Evolutionary conservation across 352 stramenopile species (phyloP), one percentile per base, ranked within the genome.

Genomic region (Phytophthora chlamydospora): DNA sequence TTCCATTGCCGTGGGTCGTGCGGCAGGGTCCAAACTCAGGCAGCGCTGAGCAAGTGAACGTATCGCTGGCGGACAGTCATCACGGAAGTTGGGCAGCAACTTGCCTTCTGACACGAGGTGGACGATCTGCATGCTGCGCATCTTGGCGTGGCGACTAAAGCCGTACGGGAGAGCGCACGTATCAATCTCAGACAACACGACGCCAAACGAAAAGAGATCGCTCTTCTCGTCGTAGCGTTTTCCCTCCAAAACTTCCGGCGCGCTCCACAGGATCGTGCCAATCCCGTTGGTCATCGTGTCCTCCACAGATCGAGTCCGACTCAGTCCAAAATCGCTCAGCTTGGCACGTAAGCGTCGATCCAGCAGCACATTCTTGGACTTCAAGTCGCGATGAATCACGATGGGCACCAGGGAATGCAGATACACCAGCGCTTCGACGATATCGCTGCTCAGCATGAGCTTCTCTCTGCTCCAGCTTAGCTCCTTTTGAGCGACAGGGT

Each of bases 51-150:
- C 85, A 11, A 94, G 52, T 14, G 74, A 68, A 6, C 85, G 68
- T 49, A 94, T 68, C 31, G 71, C 65, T 0, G 72, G 21, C 0
- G 83, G 83, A 46, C 79, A 90, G 21, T 87, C 76, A 11, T 90
- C 80, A 2, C 80, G 78, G 55, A 92, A 94, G 10, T 69, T 89
- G 29, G 83, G 83, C 24, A 90, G 61, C 53, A 94, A 52, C 63
- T 91, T 88, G 13, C 85, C 85, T 27, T 92, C 80, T 0, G 84
- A 81, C 27, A 93, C 83, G 19, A 90, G 69, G 35, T 93, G 84
- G n/a, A 93, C 82, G 45, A 93, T 89, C 65, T 92, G 83, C 79
- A 90, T 89, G 49, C 75, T 86, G 67, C 83, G 83, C 80, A 90
- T 89, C 63, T 89, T 89, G 47, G 79, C 75, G 44, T 79, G 71